Evolutionary conservation across 2,329 filamentous ascomycete species (phyloP).

Genomic region (Diaporthe velutina): DNA sequence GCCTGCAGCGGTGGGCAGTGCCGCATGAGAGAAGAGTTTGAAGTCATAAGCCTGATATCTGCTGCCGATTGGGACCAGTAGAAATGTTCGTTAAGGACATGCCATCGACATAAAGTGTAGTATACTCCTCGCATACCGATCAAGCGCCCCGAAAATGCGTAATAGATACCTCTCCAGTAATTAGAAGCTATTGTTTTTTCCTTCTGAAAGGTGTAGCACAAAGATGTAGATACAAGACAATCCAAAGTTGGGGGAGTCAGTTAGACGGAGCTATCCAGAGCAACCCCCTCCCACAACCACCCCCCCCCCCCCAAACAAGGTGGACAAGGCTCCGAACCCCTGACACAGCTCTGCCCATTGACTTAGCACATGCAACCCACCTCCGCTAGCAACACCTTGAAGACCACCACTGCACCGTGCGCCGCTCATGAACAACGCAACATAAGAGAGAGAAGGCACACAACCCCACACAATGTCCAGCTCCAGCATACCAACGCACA

Average conservation of each 20-base stretch:
- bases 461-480: constrained; percentile 59
- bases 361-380: constrained; percentile 5
- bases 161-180: constrained; percentile 23
- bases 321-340: background rate
- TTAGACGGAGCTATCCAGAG: background rate
- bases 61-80: background rate
- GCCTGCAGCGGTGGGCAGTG: constrained; percentile 15
- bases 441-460: background rate
- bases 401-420: background rate
- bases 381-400: background rate
- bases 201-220: background rate
- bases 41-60: background rate
- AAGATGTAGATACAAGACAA: background rate
- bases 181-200: background rate
- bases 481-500: constrained; percentile 61
- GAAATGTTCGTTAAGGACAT: background rate
- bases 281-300: too few relatives aligned
- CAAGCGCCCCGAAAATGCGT: background rate
- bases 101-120: background rate
- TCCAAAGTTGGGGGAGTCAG: background rate
- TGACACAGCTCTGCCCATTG: background rate
- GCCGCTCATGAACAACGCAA: background rate
- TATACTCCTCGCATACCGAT: background rate
- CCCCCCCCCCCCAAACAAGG: background rate
- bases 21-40: background rate